These are phyloP conservation scores for Emmonsiellopsis sp. DNA, from an alignment of 2,329 filamentous ascomycete species.

Conservation along the genomic window DNA sequence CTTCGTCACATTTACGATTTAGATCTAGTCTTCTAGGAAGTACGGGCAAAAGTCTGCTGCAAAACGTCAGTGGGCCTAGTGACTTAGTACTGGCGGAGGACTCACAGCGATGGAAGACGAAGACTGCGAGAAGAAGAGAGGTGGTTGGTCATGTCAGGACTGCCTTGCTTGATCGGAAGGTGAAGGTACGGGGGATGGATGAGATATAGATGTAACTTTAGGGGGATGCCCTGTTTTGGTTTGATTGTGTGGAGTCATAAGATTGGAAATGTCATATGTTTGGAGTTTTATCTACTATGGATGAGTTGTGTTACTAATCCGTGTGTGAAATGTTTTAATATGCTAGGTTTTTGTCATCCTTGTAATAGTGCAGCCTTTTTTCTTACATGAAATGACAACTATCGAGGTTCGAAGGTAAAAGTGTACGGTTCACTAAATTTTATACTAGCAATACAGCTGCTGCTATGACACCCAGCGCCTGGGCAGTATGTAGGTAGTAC, in stretches of 20 bases:
- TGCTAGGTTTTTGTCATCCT: too few species aligned
- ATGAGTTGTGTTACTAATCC: too few species aligned
- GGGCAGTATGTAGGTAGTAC: too few species aligned
- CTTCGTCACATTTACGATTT: conserved; percentile 14
- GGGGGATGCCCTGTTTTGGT: not conserved
- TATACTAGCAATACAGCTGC: too few species aligned
- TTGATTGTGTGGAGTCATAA: not conserved
- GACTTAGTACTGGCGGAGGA: conserved; percentile 20
- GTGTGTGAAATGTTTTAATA: too few species aligned
- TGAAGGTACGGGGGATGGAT: conserved; percentile 24
- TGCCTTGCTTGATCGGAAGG: conserved; percentile 22
- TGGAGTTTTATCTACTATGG: too few species aligned
- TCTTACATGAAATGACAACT: too few species aligned
- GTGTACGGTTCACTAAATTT: too few species aligned
- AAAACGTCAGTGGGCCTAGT: conserved; percentile 19
- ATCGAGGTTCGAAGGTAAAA: too few species aligned
- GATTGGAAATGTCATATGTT: too few species aligned
- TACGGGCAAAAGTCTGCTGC: conserved; percentile 25
- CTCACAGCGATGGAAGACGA: conserved; percentile 25
- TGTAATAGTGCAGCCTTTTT: too few species aligned
- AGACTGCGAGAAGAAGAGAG: conserved; percentile 25
- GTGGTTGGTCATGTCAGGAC: conserved; percentile 27
- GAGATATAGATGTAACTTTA: conserved; percentile 15
- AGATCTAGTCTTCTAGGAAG: conserved; percentile 25
- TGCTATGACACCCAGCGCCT: too few species aligned